These are phyloP conservation scores for Phytophthora constricta DNA, from an alignment of 352 stramenopile genomes.

Conservation along the genomic window DNA sequence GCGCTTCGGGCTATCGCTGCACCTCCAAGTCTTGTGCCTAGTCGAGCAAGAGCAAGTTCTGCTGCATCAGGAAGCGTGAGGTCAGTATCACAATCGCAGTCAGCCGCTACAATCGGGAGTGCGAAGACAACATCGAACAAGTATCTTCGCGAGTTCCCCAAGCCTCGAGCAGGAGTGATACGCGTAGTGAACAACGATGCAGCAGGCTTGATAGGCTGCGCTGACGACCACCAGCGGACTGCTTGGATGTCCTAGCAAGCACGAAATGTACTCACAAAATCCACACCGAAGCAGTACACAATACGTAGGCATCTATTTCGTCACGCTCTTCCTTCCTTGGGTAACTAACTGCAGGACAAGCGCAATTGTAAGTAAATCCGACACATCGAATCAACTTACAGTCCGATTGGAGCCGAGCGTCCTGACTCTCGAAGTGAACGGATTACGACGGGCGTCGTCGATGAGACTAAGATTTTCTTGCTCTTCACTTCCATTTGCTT, in stretches of 20 bases:
- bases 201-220: conserved; percentile 9
- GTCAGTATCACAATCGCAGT: background rate
- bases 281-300: background rate
- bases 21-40: conserved; percentile 2
- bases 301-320: conserved; percentile 8
- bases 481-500: conserved; percentile 57
- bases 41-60: conserved; percentile 18
- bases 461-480: conserved; percentile 39
- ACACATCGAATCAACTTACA: background rate
- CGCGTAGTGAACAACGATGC: conserved; percentile 33
- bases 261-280: background rate
- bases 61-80: conserved; percentile 18
- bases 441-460: conserved; percentile 27
- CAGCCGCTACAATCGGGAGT: conserved; percentile 11
- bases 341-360: too few species aligned
- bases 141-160: conserved; percentile 72
- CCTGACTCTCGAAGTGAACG: conserved; percentile 27
- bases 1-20: conserved; percentile 15
- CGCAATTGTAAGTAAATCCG: background rate
- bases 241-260: conserved; percentile 47
- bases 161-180: conserved; percentile 56
- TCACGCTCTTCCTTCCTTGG: conserved; percentile 2
- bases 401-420: conserved; percentile 5
- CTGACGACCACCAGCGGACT: conserved; percentile 46
- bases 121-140: conserved; percentile 19